Base-by-base conservation (phyloP, 73 alveolate species). In the Paramecium sonneborni region DNA sequence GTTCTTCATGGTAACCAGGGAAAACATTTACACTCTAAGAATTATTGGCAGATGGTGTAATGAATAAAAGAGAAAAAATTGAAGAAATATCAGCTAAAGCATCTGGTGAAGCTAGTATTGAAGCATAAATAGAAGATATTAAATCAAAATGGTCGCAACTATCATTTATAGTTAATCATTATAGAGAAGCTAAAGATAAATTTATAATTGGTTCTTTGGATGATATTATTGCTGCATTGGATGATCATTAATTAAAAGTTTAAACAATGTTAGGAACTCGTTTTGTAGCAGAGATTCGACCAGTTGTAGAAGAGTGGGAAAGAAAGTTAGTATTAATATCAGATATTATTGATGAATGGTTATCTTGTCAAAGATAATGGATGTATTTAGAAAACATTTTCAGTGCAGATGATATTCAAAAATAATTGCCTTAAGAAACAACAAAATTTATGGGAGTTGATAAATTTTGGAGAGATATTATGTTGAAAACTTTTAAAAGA, bases 331-430 rank as follows among this genome's bases (percentile, higher is more conserved):
- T 98, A 69, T 93, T 79, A 15, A 99, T 98, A n/a, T 95, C 99
- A 15, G 99, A 98, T 96, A 99, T 98, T 70, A 99, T 99, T 44
- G 99, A 99, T 93, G 99, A 99, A 93, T 99, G 99, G 99, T 95
- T 98, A 57, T 86, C 96, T 55, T 98, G 97, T 76, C 99, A 99
- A 93, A 95, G 99, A 55, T 98, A 98, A 69, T 99, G 99, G 99
- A 99, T 99, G 99, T 99, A 99, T 94, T 95, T 99, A 82, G 99
- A 99, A 94, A 98, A 98, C 96, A 99, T 99, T 95, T 99, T 99
- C 97, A 93, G 97, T 24, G 99, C 99, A 55, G 99, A 98, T 82
- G 99, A 98, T 94, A 99, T 99, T 82, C 96, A 98, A 94, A 98
- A 98, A 96, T 99, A 98, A 94, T 95, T 99, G 67, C 99, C 99